Evolutionary conservation across 192 early-diverging fungal genomes (phyloP), one percentile per base, ranked within the genome.

Genomic region (Funneliformis geosporum): DNA sequence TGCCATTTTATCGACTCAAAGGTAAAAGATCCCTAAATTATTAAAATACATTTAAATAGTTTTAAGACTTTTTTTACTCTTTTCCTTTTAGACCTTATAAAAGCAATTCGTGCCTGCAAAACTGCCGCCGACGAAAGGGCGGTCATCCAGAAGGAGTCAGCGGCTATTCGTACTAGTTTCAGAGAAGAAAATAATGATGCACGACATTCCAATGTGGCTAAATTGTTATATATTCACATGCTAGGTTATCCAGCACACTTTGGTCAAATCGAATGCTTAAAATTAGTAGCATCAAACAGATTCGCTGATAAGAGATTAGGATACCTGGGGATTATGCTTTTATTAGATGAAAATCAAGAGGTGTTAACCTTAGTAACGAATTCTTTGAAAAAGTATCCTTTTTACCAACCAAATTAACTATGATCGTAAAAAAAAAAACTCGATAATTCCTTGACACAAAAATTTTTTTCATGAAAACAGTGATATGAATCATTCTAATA

Each of bases 211-310:
- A 99, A 99, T 86, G 93, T 99, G 50, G 94, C 95, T 39, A 99
- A 99, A 85, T 87, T 99, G 80, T 88, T 99, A 14, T 99, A 99
- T 81, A 98, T 99, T 76, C 95, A 98, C 82, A 94, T 99, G 95
- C 90, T 99, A 23, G 96, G 98, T 23, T 98, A 98, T 80, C 96
- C 97, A 42, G 98, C 97, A 38, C 98, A 99, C 83, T 99, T 99
- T 86, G 98, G 98, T 27, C 98, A 99, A 87, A 97, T 99, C 60
- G 98, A 99, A 83, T 99, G 98, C 82, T 86, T 99, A 44, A 99
- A 99, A 85, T 86, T 99, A 60, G 97, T 95, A 7, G 98, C 97
- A 28, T 95, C 94, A 18, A 91, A 95, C 23, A 86, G 91, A 79
- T 99, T 97, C 84, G 90, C 96, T 11, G 98, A 99, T 84, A 99